Conservation (phyloP, 805 yeast genomes). For the Metschnikowia kunwiensis region DNA sequence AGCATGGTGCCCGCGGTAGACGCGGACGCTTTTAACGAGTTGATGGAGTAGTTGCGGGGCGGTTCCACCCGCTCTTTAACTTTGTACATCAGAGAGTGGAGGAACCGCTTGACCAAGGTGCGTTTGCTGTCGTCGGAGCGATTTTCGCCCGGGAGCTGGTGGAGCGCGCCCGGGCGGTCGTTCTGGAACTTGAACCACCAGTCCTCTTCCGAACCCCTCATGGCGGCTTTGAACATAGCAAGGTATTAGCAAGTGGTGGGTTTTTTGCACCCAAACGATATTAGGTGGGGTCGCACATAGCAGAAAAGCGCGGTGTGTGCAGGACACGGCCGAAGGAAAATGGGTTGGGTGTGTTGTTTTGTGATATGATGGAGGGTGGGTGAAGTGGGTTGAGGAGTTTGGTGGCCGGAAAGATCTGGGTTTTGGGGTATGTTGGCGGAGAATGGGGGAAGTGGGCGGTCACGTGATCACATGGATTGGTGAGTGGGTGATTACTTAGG, state of each 20-base stretch:
- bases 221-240: conserved; percentile 16
- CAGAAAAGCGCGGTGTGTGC: background rate
- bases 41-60: conserved; percentile 4
- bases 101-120: conserved; percentile 13
- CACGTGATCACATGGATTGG: too few relatives aligned
- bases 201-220: conserved; percentile 10
- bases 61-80: conserved; percentile 11
- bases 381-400: too few relatives aligned
- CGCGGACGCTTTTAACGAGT: conserved; percentile 1
- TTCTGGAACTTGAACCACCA: conserved; percentile 13
- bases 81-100: conserved; percentile 13
- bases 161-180: conserved; percentile 1
- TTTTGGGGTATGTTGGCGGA: too few relatives aligned
- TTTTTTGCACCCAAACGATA: conserved; percentile 13
- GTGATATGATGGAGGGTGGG: too few relatives aligned
- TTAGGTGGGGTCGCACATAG: conserved; percentile 1
- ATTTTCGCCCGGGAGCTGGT: conserved; percentile 2
- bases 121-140: conserved; percentile 10
- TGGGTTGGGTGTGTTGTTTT: background rate
- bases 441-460: too few relatives aligned
- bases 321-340: background rate
- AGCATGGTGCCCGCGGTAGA: background rate
- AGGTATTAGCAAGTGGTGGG: conserved; percentile 12
- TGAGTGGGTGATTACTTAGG: too few relatives aligned
- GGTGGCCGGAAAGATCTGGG: too few relatives aligned